These are phyloP conservation scores for Thuja plicata DNA, from an alignment of 83 land plant species.

Conservation along the genomic window DNA sequence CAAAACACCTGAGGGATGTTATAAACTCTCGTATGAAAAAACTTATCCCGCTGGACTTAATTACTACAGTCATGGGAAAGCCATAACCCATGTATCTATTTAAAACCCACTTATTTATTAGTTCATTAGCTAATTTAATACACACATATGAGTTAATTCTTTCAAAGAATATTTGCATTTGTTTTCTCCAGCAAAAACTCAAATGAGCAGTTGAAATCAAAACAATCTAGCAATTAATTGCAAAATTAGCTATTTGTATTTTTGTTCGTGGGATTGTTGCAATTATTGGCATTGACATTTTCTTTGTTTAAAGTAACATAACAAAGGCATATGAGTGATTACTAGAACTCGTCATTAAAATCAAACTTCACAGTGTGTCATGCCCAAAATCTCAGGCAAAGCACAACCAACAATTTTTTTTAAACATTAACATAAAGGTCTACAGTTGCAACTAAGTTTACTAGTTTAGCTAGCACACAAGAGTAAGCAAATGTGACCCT, in stretches of 20 bases:
- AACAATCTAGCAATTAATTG: not conserved
- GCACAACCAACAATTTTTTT: too few species aligned
- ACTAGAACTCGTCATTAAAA: not conserved
- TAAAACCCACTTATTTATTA: not conserved
- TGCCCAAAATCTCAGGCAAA: too few species aligned
- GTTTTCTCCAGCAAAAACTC: not conserved
- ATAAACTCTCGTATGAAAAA: conserved; percentile 88
- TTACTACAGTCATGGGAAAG: conserved; percentile 78
- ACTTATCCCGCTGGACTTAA: conserved; percentile 74
- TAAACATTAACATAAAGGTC: too few species aligned
- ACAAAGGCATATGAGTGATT: not conserved
- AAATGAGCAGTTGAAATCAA: not conserved
- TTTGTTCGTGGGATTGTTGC: not conserved
- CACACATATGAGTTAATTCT: not conserved
- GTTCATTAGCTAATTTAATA: not conserved
- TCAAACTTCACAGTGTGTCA: not conserved
- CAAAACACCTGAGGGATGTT: conserved; percentile 93
- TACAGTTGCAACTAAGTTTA: too few species aligned
- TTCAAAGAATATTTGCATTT: not conserved
- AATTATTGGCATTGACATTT: not conserved
- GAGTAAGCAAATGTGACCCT: too few species aligned
- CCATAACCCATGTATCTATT: conserved; percentile 63
- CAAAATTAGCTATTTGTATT: not conserved
- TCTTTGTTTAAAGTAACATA: not conserved
- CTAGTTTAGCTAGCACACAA: too few species aligned